Base-by-base conservation (phyloP, 352 stramenopile genomes). In the Blastocystis sp. region DNA sequence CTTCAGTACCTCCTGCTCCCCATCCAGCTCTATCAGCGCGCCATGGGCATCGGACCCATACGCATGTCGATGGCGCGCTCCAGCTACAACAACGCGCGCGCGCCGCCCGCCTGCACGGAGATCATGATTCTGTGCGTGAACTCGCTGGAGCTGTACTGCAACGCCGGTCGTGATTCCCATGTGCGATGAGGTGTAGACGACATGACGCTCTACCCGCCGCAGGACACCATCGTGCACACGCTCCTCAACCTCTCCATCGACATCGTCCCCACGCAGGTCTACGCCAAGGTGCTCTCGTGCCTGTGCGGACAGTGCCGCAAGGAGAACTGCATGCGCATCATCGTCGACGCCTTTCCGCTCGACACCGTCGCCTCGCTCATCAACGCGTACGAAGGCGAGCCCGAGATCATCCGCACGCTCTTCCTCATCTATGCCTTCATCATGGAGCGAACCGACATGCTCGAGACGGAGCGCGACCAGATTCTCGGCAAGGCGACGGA, bases 111-210 rank as follows among this genome's bases (percentile, higher is more conserved):
- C 51, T 41, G 50, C n/a, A 31, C 29, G 24, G 74, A 26, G 24
- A 24, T 81, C 45, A 61, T 85, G 21, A 55, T 33, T 2, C 29
- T 85, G 6, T 26, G 19, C 26, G 31, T 85, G 3, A 31, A 31
- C 37, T 31, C 50, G 35, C 74, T 85, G 55, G 74, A 85, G 33
- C n/a, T 85, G 26, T 85, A 85, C 55, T 70, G 74, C 61, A 85
- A 69, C 59, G 74, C 74, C 21, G 74, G 74, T 85, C 19, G 31
- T 0, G 16, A 21, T 39, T 69, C 12, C 16, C 19, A 51, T 12
- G 21, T 24, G 21, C 0, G 41, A 35, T 31, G 50, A 67, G 24
- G n/a, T 13, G n/a, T 26, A 85, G 74, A 85, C 35, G 55, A 85
- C 74, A 70, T 31, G n/a, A 45, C 26, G 12, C 31, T 85, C 19